phyloP scores from a whole-genome alignment of 495 filamentous ascomycete genomes.

The Symbiotaphrina buchneri region DNA sequence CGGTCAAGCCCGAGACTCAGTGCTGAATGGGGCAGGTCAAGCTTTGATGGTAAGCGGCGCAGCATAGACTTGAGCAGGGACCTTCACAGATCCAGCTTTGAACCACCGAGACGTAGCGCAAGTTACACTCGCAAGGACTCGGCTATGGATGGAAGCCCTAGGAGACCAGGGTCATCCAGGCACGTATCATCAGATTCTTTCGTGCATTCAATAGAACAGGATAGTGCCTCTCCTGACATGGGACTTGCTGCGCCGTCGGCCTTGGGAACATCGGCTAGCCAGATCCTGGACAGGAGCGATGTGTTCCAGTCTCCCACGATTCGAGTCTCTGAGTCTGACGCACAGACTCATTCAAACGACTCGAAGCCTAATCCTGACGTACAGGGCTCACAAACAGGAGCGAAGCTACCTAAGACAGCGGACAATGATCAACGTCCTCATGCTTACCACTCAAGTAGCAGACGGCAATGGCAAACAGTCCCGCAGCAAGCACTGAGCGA shows the following conservation, averaged over 20 bases:
- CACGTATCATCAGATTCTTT: slow-evolving; percentile 58
- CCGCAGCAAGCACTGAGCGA: no score
- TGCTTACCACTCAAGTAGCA: no score
- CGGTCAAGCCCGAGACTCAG: slow-evolving; percentile 20
- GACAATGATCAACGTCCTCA: no score
- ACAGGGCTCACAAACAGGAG: no score
- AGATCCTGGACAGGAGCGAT: slow-evolving; percentile 69
- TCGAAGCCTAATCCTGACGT: no score
- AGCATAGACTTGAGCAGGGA: slow-evolving; percentile 20
- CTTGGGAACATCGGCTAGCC: slow-evolving; percentile 65
- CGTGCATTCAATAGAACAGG: slow-evolving; percentile 44
- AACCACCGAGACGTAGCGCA: slow-evolving; percentile 24
- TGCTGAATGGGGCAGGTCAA: slow-evolving; percentile 15
- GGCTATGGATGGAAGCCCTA: slow-evolving; percentile 12
- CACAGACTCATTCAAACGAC: no score
- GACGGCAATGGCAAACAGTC: no score
- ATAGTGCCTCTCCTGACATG: slow-evolving; percentile 41
- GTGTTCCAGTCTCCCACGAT: slow-evolving; percentile 79
- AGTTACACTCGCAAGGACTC: slow-evolving; percentile 20
- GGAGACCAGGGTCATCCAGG: slow-evolving; percentile 14
- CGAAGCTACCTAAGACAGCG: no score
- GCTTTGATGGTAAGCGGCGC: slow-evolving; percentile 21
- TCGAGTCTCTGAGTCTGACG: no score
- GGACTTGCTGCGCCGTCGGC: no score
- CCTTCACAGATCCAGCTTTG: slow-evolving; percentile 16